Conservation (phyloP, 345 rosid genomes). For the Murraya paniculata region DNA sequence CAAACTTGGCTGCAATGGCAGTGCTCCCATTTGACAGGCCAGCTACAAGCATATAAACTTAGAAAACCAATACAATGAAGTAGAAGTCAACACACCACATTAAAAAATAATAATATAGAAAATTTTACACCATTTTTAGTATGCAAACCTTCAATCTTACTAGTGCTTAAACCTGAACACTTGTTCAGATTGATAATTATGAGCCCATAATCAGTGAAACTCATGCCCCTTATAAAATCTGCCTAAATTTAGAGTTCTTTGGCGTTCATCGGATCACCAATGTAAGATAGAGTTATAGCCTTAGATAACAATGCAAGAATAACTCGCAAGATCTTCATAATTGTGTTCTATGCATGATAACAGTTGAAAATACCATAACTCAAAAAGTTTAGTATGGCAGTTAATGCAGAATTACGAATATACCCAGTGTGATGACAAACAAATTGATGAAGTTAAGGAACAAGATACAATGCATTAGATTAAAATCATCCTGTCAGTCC, state of each 20-base stretch:
- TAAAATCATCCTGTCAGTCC: not conserved
- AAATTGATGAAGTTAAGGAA: not conserved
- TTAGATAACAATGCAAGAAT: not conserved
- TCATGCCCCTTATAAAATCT: not conserved
- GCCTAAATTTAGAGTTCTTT: not conserved
- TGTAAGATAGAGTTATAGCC: not conserved
- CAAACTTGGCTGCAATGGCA: slow-evolving; percentile 31
- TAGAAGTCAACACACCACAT: not conserved
- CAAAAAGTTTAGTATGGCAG: not conserved
- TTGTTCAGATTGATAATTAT: not conserved
- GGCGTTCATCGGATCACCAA: not conserved
- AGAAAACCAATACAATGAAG: not conserved
- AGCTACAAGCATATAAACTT: slow-evolving; percentile 18
- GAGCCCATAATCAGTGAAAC: not conserved
- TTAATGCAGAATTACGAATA: not conserved
- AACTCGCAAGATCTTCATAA: not conserved
- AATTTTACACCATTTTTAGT: not conserved
- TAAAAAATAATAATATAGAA: not conserved
- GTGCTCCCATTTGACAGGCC: slow-evolving; percentile 51
- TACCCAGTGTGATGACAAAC: not conserved
- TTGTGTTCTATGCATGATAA: not conserved
- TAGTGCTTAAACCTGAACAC: not conserved
- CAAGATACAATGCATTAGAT: not conserved
- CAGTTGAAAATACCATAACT: not conserved
- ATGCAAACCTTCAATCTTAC: slow-evolving; percentile 4